Base-by-base conservation (phyloP, 257 asterid species). In the Parsonsia alboflavescens region DNA sequence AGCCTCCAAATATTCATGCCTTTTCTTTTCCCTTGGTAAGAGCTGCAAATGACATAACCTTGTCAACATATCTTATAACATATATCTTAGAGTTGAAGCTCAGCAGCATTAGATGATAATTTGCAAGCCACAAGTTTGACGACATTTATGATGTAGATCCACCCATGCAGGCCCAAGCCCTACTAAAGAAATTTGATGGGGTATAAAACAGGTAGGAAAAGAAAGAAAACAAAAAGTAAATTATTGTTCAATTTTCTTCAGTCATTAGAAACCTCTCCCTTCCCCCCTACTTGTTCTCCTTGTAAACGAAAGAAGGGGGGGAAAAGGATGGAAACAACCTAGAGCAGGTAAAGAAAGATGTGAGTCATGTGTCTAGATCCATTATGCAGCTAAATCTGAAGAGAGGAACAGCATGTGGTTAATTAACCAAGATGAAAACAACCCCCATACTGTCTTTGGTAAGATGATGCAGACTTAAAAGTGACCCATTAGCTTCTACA, bases 11-110 rank as follows among this genome's bases (percentile, higher is more conserved):
- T 94, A 94, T 70, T 94, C 96, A 13, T 94, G 99, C 46, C 83
- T 89, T 77, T 82, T 94, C 71, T 87, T 90, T 82, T 94, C 99
- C 83, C 99, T 90, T 1, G 99, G 99, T 85, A 92, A 84, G 80
- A 94, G 77, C 97, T 94, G 88, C 73, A 78, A 69, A 61, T 30
- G 77, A 72, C 69, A 68, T 41, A 53, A 58, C 26, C 21, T 59
- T 58, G 71, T 77, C 72, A 81, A 65, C 63, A 52, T 57, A 44
- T 16, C 19, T 48, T 70, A 15, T 30, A 52, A 19, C 42, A 48
- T 54, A 45, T 52, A 15, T 28, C 7, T 44, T 24, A 17, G 36
- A 2, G 49, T 28, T 7, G 39, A 22, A 24, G 17, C 44, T 11
- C 21, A 0, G 57, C 6, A n/a, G 39, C 73, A 68, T 4, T 46